Base-by-base conservation (phyloP, 768 basidiomycete species). In the Rhodotorula toruloides region DNA sequence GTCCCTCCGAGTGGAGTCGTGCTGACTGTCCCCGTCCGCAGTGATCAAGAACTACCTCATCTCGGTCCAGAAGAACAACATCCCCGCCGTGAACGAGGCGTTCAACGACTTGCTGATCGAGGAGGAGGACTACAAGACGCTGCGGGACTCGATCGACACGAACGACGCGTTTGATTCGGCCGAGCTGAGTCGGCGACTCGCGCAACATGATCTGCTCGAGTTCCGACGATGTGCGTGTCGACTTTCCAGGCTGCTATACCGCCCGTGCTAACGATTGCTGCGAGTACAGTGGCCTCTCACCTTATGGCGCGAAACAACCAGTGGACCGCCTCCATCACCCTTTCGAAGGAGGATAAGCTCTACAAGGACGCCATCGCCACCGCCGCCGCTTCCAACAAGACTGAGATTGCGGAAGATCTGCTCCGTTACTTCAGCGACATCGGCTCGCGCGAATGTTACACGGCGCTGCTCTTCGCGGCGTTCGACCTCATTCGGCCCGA, bases 31-130 rank as follows among this genome's bases (percentile, higher is more conserved):
- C 91, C 36, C 3, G 22, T 17, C n/a, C 27, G 52, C 37, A 54
- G 53, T 98, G 71, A 90, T 97, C 77, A 88, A 92, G 63, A 85
- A 91, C 44, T 99, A 99, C 79, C 87, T 99, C 58, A 93, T 97
- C 73, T 90, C 92, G 49, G 93, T 98, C 27, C 94, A 99, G 81
- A 86, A 89, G 87, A 83, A 94, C 76, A 97, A 99, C 78, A 85
- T 98, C 52, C 90, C 93, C 76, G 90, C 93, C 22, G 91, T 99
- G 75, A 99, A 99, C 75, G 92, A 96, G 72, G 93, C 94, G 13
- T 97, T 96, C 81, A 97, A 98, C 74, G 89, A 91, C 74, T 81
- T 99, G n/a, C 82, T 98, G 48, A 98, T 99, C 65, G 96, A 99
- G 77, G 96, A 99, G 77, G 96, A 99, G 79, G 94, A 99, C 76